A percentile compares a stretch with the other conserved stretches of the same genome.
Conservation (phyloP, 768 basidiomycete genomes). For the Obba rivulosa region DNA sequence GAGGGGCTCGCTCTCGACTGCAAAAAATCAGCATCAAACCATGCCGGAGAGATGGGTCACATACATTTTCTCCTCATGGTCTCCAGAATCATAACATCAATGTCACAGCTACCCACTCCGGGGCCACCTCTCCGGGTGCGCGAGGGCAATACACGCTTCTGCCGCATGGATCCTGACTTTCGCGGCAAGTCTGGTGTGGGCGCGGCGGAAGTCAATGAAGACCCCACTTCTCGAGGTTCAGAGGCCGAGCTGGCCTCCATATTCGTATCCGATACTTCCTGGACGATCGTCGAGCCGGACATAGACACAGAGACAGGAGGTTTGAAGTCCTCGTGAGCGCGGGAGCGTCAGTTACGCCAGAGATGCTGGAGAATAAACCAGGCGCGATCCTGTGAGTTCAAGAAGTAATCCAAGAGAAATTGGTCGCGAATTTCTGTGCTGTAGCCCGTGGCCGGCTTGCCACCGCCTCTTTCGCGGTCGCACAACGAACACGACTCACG, state of each 20-base stretch:
- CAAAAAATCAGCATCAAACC: slow-evolving; percentile 3
- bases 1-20: slow-evolving; percentile 69
- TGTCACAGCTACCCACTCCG: slow-evolving; percentile 72
- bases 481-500: no score
- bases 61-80: slow-evolving; percentile 72
- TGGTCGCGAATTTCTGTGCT: no score
- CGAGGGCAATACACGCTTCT: slow-evolving; percentile 78
- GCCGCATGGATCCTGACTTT: slow-evolving; percentile 31
- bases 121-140: slow-evolving; percentile 77
- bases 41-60: slow-evolving; percentile 22
- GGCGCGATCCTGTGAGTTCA: no score
- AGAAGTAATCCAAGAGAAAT: no score
- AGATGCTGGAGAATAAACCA: no score
- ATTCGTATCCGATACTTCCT: no score
- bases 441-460: no score
- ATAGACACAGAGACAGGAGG: no score
- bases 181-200: neutral
- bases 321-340: no score
- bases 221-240: neutral
- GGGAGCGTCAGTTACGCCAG: no score
- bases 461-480: no score
- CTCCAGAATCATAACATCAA: slow-evolving; percentile 81
- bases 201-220: neutral
- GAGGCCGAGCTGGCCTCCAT: neutral
- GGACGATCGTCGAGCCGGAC: no score